Percentiles rank a stretch among this genome's conserved stretches.
Conservation (phyloP, 1,284 basidiomycete genomes). For the Heterobasidion occidentale region DNA sequence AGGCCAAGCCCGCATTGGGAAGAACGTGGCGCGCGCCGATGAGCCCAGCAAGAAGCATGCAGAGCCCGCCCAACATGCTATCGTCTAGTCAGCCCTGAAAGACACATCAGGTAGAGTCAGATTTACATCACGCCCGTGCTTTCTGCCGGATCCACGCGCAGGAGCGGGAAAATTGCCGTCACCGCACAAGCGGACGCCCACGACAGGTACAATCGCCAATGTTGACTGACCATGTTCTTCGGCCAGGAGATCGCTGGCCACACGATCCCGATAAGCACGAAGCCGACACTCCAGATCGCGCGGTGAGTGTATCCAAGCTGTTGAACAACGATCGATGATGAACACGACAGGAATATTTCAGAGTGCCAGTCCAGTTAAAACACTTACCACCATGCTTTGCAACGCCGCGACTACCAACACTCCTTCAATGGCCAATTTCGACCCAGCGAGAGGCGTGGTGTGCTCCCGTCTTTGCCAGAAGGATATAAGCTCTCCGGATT, state of each 20-base stretch:
- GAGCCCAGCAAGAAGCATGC: conserved; percentile 17
- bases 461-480: conserved; percentile 21
- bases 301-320: conserved; percentile 67
- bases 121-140: conserved; percentile 53
- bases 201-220: conserved; percentile 22
- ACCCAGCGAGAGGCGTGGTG: conserved; percentile 5
- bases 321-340: neutral
- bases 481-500: conserved; percentile 17
- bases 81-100: neutral
- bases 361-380: conserved; percentile 1
- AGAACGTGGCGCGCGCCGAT: conserved; percentile 7
- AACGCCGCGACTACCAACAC: conserved; percentile 35
- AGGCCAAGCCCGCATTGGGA: neutral
- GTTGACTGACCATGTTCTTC: conserved; percentile 18
- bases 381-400: conserved; percentile 68
- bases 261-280: conserved; percentile 51
- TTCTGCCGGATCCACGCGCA: conserved; percentile 72
- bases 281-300: conserved; percentile 67
- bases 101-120: neutral
- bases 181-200: conserved; percentile 53
- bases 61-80: conserved; percentile 21
- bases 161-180: conserved; percentile 63
- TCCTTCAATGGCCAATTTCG: conserved; percentile 17
- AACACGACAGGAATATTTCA: neutral
- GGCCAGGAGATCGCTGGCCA: conserved; percentile 61